Evolutionary conservation across 352 stramenopile genomes (phyloP).

Genomic region (Salisapilia sapeloensis): DNA sequence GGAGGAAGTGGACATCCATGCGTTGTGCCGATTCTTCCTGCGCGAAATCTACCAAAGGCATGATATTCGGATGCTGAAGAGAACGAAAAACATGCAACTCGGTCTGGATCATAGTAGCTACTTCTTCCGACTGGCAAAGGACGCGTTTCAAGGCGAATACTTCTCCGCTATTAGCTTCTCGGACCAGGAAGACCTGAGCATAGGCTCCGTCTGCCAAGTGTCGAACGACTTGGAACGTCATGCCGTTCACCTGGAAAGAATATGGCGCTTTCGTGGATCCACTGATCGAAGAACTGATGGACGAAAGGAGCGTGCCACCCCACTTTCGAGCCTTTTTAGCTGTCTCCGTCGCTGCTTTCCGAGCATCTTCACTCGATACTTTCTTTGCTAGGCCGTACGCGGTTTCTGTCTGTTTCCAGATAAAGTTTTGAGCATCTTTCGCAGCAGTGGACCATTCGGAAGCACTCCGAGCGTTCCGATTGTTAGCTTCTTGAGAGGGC

Average conservation of each 20-base stretch:
- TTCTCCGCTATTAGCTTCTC: slow-evolving; percentile 39
- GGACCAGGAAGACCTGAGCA: slow-evolving; percentile 69
- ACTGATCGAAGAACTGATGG: slow-evolving; percentile 58
- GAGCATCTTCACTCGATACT: slow-evolving; percentile 74
- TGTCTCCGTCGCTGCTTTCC: slow-evolving; percentile 61
- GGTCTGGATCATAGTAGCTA: slow-evolving; percentile 55
- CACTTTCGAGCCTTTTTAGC: slow-evolving; percentile 82
- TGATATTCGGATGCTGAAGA: slow-evolving; percentile 68
- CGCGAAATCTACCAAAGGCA: slow-evolving; percentile 64
- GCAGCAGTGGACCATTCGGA: slow-evolving; percentile 16
- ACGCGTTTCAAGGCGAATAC: slow-evolving; percentile 72
- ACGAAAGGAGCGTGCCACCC: slow-evolving; percentile 62
- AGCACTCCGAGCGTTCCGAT: slow-evolving; percentile 7
- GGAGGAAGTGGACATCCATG: slow-evolving; percentile 71
- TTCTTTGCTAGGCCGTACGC: slow-evolving; percentile 81
- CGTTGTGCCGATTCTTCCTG: slow-evolving; percentile 34
- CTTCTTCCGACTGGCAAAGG: slow-evolving; percentile 65
- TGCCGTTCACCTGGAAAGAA: slow-evolving; percentile 52
- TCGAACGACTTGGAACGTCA: slow-evolving; percentile 50
- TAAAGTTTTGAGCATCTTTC: slow-evolving; percentile 38
- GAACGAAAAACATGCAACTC: slow-evolving; percentile 63
- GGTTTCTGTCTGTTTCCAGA: slow-evolving; percentile 73
- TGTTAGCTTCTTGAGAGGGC: not conserved
- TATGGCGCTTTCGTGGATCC: slow-evolving; percentile 40
- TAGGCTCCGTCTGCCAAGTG: slow-evolving; percentile 59